Percentiles rank a stretch among this genome's conserved stretches.
phyloP scores from a whole-genome alignment of 2,329 filamentous ascomycete genomes.

The Amauroascus verrucosus region DNA sequence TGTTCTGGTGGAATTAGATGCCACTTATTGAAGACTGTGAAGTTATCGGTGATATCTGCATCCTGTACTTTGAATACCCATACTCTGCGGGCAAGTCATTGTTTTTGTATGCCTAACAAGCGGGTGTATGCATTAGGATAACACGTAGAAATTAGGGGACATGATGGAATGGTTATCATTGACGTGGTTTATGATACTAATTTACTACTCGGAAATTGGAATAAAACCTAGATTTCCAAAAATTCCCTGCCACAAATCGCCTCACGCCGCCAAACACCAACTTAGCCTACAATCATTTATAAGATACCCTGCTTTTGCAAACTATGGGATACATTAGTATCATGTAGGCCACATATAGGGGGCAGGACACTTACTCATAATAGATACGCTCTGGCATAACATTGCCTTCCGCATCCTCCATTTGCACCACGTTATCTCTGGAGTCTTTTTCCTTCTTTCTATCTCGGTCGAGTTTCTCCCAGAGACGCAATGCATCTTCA shows the following conservation, averaged over 20 bases:
- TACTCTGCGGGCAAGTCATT: too few species aligned
- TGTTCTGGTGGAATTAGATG: too few species aligned
- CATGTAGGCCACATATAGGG: neutral
- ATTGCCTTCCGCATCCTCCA: slow-evolving; percentile 96
- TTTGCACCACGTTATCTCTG: slow-evolving; percentile 82
- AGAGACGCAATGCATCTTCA: slow-evolving; percentile 74
- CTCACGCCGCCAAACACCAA: neutral
- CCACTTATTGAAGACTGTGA: too few species aligned
- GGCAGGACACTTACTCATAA: slow-evolving; percentile 49
- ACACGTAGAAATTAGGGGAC: too few species aligned
- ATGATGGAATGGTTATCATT: too few species aligned
- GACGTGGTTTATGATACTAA: too few species aligned
- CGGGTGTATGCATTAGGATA: too few species aligned
- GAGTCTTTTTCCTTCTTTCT: slow-evolving; percentile 66
- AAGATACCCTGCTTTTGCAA: slow-evolving; percentile 21
- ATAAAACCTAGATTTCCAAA: neutral
- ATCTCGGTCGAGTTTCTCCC: slow-evolving; percentile 86
- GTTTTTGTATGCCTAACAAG: too few species aligned
- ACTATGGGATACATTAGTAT: slow-evolving; percentile 17
- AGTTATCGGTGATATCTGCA: too few species aligned
- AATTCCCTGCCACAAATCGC: neutral
- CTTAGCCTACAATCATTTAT: slow-evolving; percentile 9
- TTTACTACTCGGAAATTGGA: neutral
- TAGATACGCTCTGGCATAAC: slow-evolving; percentile 99
- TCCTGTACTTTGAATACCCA: too few species aligned